Base-by-base conservation (phyloP, 2,329 filamentous ascomycete genomes). In the Ophiostoma australiae region DNA sequence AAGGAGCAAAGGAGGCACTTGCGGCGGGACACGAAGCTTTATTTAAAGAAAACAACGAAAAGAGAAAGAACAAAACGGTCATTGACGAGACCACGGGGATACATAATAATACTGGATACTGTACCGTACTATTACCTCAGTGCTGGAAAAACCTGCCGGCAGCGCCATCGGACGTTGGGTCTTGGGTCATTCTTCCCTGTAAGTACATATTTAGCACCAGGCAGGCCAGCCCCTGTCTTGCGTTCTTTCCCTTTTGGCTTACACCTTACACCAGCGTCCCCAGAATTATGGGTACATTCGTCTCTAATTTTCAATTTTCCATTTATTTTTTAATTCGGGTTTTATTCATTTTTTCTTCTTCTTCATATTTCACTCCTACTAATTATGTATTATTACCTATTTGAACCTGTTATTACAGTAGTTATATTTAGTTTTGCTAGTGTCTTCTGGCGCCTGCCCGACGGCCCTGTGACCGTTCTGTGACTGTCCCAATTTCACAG, bases 401-500 rank as follows among this genome's bases (percentile, higher is more conserved):
- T 31, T 31, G 27, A 31, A 31, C 27, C 39, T 41, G 17, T 48
- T 48, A 48, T n/a, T 48, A 20, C 33, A 41, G 27, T 33, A 66
- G 61, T 66, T 66, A 39, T 66, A 37, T 17, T 66, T 66, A 66
- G 33, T 39, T 39, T 66, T 66, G 63, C 63, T 66, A 66, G 63
- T 66, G 35, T 66, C 63, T 11, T 17, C 61, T 65, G 33, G 63
- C 63, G 63, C 33, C 52, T 58, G 52, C 52, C 52, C 52, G 52
- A 11, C 52, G 52, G 52, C 52, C 61, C 61, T 66, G 35, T 66
- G 63, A 66, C 63, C 61, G 17, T 33, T 33, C n/a, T 39, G 8
- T 37, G 63, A n/a, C 63, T 23, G 63, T 66, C 63, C 33, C 63
- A 66, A 66, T 66, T 39, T 39, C 23, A 66, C 35, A 23, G 17